Base-by-base conservation (phyloP, 768 basidiomycete species). In the Lactarius hengduanensis region DNA sequence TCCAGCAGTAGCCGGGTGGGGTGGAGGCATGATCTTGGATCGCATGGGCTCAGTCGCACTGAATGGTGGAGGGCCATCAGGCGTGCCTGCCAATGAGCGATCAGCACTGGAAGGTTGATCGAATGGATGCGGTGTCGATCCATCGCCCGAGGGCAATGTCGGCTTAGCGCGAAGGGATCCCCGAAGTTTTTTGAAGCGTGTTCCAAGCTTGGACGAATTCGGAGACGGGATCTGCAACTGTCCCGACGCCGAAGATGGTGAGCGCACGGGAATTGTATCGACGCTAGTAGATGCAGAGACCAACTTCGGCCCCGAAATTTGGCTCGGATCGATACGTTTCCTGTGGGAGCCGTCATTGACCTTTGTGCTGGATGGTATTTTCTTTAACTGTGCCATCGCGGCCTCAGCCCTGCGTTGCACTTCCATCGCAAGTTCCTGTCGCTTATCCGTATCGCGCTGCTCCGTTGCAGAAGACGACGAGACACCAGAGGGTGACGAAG, bases 101-200 rank as follows among this genome's bases (percentile, higher is more conserved):
- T 77, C 71, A 74, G 72, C 45, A 75, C 75, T 47, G 76, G 67
- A 79, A n/a, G 82, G 77, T 58, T 75, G 59, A 32, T 86, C 82
- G 2, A 79, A 57, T 41, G 83, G 77, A 65, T 76, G 78, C 9
- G 83, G 76, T 10, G 80, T 78, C 18, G 79, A 72, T 59, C 81
- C 83, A 65, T 90, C 89, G 26, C 84, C 84, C 20, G 76, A 70
- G n/a, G 78, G 70, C 45, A 78, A 73, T 64, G 81, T 82, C 15
- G 77, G 77, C 67, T 82, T 84, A 34, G 84, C 79, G 53, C 88
- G 83, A 64, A 93, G 78, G 0, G 89, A 88, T 59, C 90, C 84
- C 61, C 87, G 81, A 57, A 94, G 77, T 72, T 83, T 87, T 76
- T 85, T 88, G 79, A 94, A 86, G 28, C 90, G 85, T 47, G 86